Evolutionary conservation across 176 grass and related monocot genomes (phyloP).

Genomic region (Lolium perenne): DNA sequence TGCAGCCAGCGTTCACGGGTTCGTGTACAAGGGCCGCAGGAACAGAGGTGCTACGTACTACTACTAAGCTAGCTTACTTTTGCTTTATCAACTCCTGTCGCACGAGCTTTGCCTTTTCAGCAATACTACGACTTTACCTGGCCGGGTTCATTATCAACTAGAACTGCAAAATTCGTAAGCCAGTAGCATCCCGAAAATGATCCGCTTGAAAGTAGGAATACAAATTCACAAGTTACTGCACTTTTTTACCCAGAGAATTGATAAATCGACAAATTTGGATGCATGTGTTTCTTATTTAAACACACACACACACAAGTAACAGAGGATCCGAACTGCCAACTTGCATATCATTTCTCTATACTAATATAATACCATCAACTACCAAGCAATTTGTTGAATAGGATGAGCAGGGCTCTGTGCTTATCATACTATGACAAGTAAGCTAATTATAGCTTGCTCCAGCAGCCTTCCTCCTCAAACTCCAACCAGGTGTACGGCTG

Average conservation of each 20-base stretch:
- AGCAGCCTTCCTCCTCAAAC: neutral
- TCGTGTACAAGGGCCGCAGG: neutral
- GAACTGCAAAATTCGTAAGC: no score
- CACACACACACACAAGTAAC: neutral
- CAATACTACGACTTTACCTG: neutral
- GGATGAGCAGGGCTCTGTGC: neutral
- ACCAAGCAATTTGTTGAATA: neutral
- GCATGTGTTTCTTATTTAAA: neutral
- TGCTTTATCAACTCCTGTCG: neutral
- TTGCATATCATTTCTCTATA: neutral
- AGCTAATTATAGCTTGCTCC: slow-evolving; percentile 48
- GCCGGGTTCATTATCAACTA: neutral
- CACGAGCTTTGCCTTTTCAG: neutral
- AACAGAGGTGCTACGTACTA: neutral
- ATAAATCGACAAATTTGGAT: neutral
- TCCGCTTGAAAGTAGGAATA: no score
- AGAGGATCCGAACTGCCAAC: neutral
- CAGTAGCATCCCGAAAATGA: no score
- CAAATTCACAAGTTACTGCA: no score
- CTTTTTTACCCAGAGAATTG: neutral
- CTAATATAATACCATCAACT: neutral
- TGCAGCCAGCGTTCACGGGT: slow-evolving; percentile 43
- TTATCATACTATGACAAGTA: slow-evolving; percentile 47
- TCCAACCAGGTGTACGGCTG: slow-evolving; percentile 45
- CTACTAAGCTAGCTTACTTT: neutral